phyloP scores from a whole-genome alignment of 192 early-diverging fungal genomes.

The Coemansia sp. region DNA sequence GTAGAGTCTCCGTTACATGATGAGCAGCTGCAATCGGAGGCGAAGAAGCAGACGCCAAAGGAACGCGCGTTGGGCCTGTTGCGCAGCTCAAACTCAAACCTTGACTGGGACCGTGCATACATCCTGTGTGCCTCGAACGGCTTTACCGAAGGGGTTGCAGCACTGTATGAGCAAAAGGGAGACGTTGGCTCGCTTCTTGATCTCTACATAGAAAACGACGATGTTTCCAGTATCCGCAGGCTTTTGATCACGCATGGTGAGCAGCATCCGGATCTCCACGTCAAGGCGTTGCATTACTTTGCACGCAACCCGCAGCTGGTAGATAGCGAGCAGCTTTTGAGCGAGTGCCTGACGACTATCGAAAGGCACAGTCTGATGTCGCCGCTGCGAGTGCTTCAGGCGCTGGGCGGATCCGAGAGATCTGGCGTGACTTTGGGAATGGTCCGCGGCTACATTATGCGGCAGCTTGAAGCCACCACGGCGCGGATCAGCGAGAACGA shows the following conservation, averaged over 20 bases:
- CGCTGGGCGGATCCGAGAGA: conserved; percentile 59
- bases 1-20: conserved; percentile 44
- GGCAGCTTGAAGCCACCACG: conserved; percentile 70
- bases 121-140: conserved; percentile 83
- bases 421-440: conserved; percentile 84
- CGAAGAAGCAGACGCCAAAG: conserved; percentile 29
- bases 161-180: conserved; percentile 80
- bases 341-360: conserved; percentile 76
- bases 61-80: conserved; percentile 73
- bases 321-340: conserved; percentile 58
- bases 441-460: conserved; percentile 80
- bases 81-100: conserved; percentile 64
- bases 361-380: conserved; percentile 83
- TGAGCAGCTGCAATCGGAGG: conserved; percentile 10
- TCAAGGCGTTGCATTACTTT: conserved; percentile 70
- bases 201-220: conserved; percentile 70
- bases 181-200: conserved; percentile 73
- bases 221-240: conserved; percentile 64
- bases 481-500: conserved; percentile 67
- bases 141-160: conserved; percentile 84
- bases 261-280: conserved; percentile 66
- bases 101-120: conserved; percentile 90
- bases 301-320: conserved; percentile 66
- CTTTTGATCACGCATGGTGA: conserved; percentile 65
- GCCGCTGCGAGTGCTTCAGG: conserved; percentile 87